phyloP scores from a whole-genome alignment of 2,329 filamentous ascomycete genomes.

The Pseudogymnoascus sp. region DNA sequence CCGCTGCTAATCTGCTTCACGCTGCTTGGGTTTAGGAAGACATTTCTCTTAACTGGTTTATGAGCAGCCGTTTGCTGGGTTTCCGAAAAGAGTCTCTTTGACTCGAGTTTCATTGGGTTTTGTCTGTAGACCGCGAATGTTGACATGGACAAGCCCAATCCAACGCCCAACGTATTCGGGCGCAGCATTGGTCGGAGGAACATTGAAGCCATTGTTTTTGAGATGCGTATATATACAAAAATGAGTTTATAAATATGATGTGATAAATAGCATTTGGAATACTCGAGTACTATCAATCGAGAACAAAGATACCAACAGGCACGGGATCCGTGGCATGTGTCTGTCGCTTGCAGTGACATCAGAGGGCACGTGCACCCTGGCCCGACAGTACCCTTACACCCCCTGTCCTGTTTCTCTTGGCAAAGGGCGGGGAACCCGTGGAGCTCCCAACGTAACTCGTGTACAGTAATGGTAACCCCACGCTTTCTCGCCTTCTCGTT shows the following conservation, averaged over 20 bases:
- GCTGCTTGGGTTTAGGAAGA: conserved; percentile 20
- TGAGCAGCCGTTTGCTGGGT: conserved; percentile 24
- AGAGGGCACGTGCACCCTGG: not conserved
- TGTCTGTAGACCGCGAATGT: conserved; percentile 24
- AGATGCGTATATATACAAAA: not conserved
- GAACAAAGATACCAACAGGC: not conserved
- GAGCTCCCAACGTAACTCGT: not conserved
- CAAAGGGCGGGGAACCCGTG: not conserved
- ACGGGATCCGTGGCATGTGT: not conserved
- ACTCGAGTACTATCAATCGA: not conserved
- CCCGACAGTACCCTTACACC: not conserved
- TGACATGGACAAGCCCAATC: conserved; percentile 30
- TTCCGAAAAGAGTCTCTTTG: conserved; percentile 11
- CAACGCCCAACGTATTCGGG: conserved; percentile 26
- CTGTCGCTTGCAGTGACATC: not conserved
- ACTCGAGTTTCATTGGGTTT: conserved; percentile 27
- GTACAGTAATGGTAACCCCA: conserved; percentile 6
- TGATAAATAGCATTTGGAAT: not conserved
- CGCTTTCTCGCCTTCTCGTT: not conserved
- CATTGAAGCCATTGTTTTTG: conserved; percentile 21
- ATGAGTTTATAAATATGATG: not conserved
- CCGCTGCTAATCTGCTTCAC: conserved; percentile 27
- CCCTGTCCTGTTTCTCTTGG: not conserved
- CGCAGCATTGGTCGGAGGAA: conserved; percentile 25
- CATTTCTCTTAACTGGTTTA: conserved; percentile 16